phyloP scores from a whole-genome alignment of 139 green algal species.

The Picochlorum sp. region DNA sequence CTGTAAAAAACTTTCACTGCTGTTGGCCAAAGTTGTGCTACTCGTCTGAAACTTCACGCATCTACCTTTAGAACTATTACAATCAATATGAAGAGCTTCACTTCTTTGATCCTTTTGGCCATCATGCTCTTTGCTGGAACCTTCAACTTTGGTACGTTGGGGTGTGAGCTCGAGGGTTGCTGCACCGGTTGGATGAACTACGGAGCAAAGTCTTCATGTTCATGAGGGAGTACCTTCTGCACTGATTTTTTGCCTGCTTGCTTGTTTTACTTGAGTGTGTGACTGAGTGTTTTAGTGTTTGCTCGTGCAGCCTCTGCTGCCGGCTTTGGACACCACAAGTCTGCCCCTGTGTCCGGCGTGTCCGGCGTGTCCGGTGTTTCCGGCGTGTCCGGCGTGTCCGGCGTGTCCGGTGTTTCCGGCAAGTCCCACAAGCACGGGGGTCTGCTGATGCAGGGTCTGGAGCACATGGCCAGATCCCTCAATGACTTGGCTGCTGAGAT shows the following conservation, averaged over 20 bases:
- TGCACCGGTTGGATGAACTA: neutral
- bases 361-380: neutral
- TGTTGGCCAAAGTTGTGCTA: too few relatives aligned
- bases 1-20: too few relatives aligned
- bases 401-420: neutral
- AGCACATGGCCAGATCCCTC: neutral
- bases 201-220: neutral
- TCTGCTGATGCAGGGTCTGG: neutral
- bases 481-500: neutral
- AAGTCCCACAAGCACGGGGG: neutral
- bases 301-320: too few relatives aligned
- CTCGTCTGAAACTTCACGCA: too few relatives aligned
- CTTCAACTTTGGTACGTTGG: neutral
- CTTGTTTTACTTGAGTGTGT: too few relatives aligned
- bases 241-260: too few relatives aligned
- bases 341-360: too few relatives aligned
- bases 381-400: neutral
- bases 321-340: neutral
- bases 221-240: too few relatives aligned
- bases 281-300: neutral
- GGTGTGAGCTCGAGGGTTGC: neutral
- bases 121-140: neutral
- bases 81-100: too few relatives aligned
- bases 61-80: too few relatives aligned
- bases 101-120: neutral